Base-by-base conservation (phyloP, 345 rosid species). In the Zanthoxylum bungeanum region DNA sequence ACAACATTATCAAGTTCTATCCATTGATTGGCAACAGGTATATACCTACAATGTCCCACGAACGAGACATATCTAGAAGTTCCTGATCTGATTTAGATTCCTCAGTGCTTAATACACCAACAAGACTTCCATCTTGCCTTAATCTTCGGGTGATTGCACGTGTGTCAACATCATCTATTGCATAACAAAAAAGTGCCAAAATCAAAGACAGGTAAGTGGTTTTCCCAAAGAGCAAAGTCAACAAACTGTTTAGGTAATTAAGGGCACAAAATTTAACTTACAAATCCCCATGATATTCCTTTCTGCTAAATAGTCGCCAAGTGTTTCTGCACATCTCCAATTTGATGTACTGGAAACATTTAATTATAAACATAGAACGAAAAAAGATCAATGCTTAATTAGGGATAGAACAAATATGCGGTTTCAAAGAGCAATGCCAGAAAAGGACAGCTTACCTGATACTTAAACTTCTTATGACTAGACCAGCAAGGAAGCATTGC, bases 251-350 rank as follows among this genome's bases (percentile, higher is more conserved):
- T 6, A 11, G 59, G 33, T n/a, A 61, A 30, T 4, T 36, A 31
- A 67, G 52, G 60, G 1, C 25, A 61, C 25, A 11, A 11, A 44
- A 39, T 56, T 39, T 31, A 19, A 53, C 93, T 81, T 78, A 88
- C 91, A 90, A 78, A 90, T 93, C 74, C 98, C 99, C 97, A 96
- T 93, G 76, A 93, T 82, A 61, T 93, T 88, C 79, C 98, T 91
- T 73, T 96, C 91, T 11, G 86, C 80, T 73, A 96, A 80, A 77
- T 96, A 96, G 75, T 93, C 92, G 30, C 85, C 92, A 64, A 93
- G 91, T 50, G 87, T 72, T 76, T 93, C 77, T 0, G 87, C 81
- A 83, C 93, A 89, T 81, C 99, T 84, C 97, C 97, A 91, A 81
- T 89, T 91, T 59, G 99, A 96, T 53, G 96, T 91, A 70, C 98